Base-by-base conservation (phyloP, 108 stramenopile species). In the Conticribra weissflogii region DNA sequence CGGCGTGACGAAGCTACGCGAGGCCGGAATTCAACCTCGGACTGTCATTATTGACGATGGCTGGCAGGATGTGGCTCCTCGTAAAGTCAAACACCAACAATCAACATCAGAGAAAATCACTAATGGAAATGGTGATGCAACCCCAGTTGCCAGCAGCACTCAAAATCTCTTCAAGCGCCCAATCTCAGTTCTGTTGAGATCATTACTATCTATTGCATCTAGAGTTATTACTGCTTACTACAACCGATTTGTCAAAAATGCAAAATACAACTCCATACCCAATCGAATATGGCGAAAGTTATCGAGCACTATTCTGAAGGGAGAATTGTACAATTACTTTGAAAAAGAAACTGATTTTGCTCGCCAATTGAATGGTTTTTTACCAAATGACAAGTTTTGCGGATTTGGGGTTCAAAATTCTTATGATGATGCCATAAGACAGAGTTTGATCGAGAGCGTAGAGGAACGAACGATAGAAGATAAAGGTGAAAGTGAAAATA, bases 41-140 rank as follows among this genome's bases (percentile, higher is more conserved):
- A 83, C 52, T 21, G 25, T 83, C 5, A 83, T 83, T 74, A 44
- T 83, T 28, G 82, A 83, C 59, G 82, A 83, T 62, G 82, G 82
- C 2, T 83, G 82, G 82, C 82, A 83, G 36, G 33, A 73, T 48
- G 82, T 83, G 2, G 29, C 62, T 28, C 82, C 82, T n/a, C 18
- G 32, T 49, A 69, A 69, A 16, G 0, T 18, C 16, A 51, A 72
- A 31, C 63, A 59, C 63, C 25, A 47, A 41, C 36, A 5, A 24
- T 12, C 14, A 19, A 21, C 30, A 18, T 24, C 15, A 25, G 65
- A 29, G 51, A 48, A 73, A 34, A n/a, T n/a, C n/a, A n/a, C n/a
- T n/a, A n/a, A n/a, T n/a, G n/a, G n/a, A n/a, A n/a, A n/a, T n/a
- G 0, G 55, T 57, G 50, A 36, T 27, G 9, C 12, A 31, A 0